A percentile compares a stretch with the other conserved stretches of the same genome.
Conservation (phyloP, 257 asterid species). For the Solanum dulcamara region DNA sequence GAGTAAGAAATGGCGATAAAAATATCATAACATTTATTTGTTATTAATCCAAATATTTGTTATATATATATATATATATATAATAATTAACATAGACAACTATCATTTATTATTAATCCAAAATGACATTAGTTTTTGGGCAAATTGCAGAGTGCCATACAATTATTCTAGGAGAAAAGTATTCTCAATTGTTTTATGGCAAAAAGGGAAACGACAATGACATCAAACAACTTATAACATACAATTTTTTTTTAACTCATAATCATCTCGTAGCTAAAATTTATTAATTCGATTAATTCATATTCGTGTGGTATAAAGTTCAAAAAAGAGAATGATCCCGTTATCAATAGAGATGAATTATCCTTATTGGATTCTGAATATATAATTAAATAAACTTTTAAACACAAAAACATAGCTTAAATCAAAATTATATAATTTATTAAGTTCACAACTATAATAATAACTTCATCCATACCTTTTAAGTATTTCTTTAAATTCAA, state of each 20-base stretch:
- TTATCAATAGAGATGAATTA: not conserved
- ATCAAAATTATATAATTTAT: not conserved
- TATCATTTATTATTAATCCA: not conserved
- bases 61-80: no score
- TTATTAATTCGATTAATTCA: no score
- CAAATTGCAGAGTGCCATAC: no score
- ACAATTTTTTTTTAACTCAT: not conserved
- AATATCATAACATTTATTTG: not conserved
- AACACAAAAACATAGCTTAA: not conserved
- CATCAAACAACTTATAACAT: not conserved
- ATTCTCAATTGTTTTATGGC: not conserved
- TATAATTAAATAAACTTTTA: not conserved
- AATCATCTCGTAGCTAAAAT: not conserved
- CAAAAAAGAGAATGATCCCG: not conserved
- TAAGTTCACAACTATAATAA: not conserved
- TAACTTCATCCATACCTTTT: not conserved
- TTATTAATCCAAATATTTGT: no score
- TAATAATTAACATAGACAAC: not conserved
- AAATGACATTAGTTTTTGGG: no score
- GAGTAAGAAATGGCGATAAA: not conserved
- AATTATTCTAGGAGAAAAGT: no score
- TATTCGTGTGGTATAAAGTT: no score
- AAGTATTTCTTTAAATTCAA: not conserved
- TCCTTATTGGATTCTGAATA: no score
- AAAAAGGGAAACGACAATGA: not conserved